Evolutionary conservation across 441 rosid species (phyloP).

Genomic region (Biscutella auriculata): DNA sequence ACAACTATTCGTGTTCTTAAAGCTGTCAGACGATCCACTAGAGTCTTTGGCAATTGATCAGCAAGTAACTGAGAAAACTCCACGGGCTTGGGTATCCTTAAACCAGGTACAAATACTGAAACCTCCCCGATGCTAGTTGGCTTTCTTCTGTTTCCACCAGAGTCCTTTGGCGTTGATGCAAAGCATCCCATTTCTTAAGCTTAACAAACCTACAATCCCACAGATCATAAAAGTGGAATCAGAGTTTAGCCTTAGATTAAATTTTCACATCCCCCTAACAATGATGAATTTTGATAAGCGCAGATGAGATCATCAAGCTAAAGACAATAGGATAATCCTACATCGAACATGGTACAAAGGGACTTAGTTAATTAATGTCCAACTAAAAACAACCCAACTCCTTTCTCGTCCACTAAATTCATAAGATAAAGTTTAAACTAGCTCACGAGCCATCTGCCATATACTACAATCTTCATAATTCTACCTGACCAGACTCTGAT

Average conservation of each 20-base stretch:
- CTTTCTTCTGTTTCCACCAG: constrained; percentile 64
- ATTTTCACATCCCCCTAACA: not conserved
- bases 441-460: constrained; percentile 52
- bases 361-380: constrained; percentile 29
- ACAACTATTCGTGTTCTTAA: constrained; percentile 84
- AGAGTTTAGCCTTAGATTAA: not conserved
- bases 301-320: constrained; percentile 15
- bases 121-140: constrained; percentile 82
- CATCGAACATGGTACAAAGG: constrained; percentile 17
- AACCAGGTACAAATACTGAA: constrained; percentile 82
- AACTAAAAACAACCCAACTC: constrained; percentile 42
- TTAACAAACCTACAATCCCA: constrained; percentile 29
- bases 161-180: constrained; percentile 61
- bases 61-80: constrained; percentile 70
- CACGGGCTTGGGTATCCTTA: constrained; percentile 79
- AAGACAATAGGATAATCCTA: constrained; percentile 14
- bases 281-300: constrained; percentile 6
- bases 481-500: constrained; percentile 27
- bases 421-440: constrained; percentile 14
- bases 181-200: constrained; percentile 74
- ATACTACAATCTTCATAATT: constrained; percentile 13
- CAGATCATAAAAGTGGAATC: constrained; percentile 4
- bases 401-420: constrained; percentile 27
- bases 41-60: constrained; percentile 55
- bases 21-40: constrained; percentile 70